Evolutionary conservation across 768 basidiomycete genomes (phyloP), one percentile per base, ranked within the genome.

Genomic region (Chalciporus piperatus): DNA sequence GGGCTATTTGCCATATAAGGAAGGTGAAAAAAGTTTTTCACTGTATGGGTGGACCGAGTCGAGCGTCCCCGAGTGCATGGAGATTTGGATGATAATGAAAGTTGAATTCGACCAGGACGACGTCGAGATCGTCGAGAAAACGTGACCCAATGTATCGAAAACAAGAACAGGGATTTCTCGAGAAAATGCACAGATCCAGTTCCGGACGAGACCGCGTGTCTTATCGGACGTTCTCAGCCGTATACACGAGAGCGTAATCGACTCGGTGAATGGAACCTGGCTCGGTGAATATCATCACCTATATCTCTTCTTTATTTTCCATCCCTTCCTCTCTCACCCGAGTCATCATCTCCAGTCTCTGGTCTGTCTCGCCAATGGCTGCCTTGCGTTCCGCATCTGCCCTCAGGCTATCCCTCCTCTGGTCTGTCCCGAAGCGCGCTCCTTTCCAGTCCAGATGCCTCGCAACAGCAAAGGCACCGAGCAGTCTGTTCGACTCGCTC

Each of bases 401-500:
- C 46, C 58, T 59, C 44, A 61, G 53, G 42, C 59, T 54, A n/a
- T 45, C 63, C 45, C 46, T 45, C 30, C 57, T 55, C 10, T 47
- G 60, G 14, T 48, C 53, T 5, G 17, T 53, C 51, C 46, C 59
- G 49, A 65, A 45, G 57, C 55, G 59, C 45, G 17, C 50, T 48
- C 45, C 58, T 48, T 49, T 62, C 32, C 23, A 47, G 37, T 71
- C 77, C 23, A 52, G 69, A 28, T 72, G 74, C 45, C 74, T 88
- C 51, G 85, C 86, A 23, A 85, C 84, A 12, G 75, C 82, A 48
- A 83, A 79, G 64, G 70, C 77, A 20, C 78, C 82, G 11, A 58
- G 75, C 1, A 81, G 84, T 27, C 76, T 95, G 57, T 92, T 96
- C 67, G 79, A 85, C 12, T 83, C 94, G 2, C 76, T 97, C 57